Base-by-base conservation (phyloP, 257 asterid genomes). In the Solanum rostratum region DNA sequence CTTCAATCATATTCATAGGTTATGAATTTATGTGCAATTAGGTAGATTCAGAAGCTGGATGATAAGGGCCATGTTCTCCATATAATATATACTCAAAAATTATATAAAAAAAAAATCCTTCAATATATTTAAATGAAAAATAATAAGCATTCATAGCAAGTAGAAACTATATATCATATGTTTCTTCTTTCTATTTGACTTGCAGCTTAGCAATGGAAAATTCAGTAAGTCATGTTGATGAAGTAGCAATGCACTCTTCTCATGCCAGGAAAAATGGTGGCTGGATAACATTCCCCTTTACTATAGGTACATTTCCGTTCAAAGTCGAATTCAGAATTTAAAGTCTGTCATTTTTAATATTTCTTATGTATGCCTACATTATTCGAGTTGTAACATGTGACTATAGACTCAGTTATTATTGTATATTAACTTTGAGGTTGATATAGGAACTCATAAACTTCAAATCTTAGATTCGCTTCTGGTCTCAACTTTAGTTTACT, bases 251-350 rank as follows among this genome's bases (percentile, higher is more conserved):
- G 74, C 45, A 41, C 18, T 24, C 84, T 16, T 59, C 84, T 81
- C 33, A 43, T 46, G 37, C 59, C 24, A 45, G 73, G 18, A 43
- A 45, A 24, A 81, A 81, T 41, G 94, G 93, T 33, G 93, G 93
- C 45, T 89, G 94, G 94, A 87, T 89, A 84, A 89, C 94, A 74
- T 89, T 91, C 15, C 94, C 90, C 27, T 91, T 91, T 37, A 89
- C 88, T 81, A 88, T 89, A 85, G 93, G 94, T 49, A 74, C 3
- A 60, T 74, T 27, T 0, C 9, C 0, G 4, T 13, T 9, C 22
- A 86, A 83, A 74, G 43, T 74, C 16, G 1, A 83, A 24, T 14
- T 43, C 37, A 22, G 1, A 13, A 45, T 45, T 74, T 49, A 46
- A 3, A 22, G 22, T 13, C 1, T 14, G 9, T 24, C 9, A 1